A percentile compares a stretch with the other conserved stretches of the same genome.
These are phyloP conservation scores for Hyaloscypha hepaticicola DNA, from an alignment of 495 filamentous ascomycete genomes.

Conservation along the genomic window DNA sequence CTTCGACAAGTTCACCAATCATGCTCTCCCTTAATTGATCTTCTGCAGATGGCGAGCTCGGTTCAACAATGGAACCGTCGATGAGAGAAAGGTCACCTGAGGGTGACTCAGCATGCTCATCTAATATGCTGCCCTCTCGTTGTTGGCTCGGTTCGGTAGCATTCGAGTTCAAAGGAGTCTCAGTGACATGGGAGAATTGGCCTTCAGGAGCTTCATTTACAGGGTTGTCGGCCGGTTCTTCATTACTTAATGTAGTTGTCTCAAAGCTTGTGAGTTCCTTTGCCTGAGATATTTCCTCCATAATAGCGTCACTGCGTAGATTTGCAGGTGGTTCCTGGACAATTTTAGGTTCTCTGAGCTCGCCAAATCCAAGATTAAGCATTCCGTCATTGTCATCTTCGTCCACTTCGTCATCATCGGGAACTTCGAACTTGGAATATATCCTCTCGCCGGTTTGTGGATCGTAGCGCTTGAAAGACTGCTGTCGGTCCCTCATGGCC, in stretches of 20 bases:
- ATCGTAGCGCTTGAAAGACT: conserved; percentile 48
- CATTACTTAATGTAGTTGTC: conserved; percentile 5
- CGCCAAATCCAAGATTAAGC: conserved; percentile 50
- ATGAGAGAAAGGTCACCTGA: too few relatives aligned
- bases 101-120: not conserved
- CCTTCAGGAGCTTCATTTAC: conserved; percentile 42
- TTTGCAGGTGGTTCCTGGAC: conserved; percentile 40
- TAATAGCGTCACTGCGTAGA: not conserved
- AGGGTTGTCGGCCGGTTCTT: conserved; percentile 33
- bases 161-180: conserved; percentile 28
- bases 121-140: not conserved
- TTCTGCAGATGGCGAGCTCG: not conserved
- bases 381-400: conserved; percentile 53
- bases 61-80: not conserved
- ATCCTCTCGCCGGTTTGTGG: conserved; percentile 57
- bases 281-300: conserved; percentile 20
- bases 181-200: conserved; percentile 38
- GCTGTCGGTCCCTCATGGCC: conserved; percentile 64
- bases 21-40: not conserved
- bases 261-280: conserved; percentile 4
- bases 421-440: conserved; percentile 68
- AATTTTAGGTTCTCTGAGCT: conserved; percentile 63
- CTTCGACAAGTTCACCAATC: not conserved
- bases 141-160: conserved; percentile 12
- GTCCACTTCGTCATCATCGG: conserved; percentile 53